A percentile compares a stretch with the other conserved stretches of the same genome.
These are phyloP conservation scores for Aspergillus tanneri DNA, from an alignment of 2,329 filamentous ascomycete species.

Conservation along the genomic window DNA sequence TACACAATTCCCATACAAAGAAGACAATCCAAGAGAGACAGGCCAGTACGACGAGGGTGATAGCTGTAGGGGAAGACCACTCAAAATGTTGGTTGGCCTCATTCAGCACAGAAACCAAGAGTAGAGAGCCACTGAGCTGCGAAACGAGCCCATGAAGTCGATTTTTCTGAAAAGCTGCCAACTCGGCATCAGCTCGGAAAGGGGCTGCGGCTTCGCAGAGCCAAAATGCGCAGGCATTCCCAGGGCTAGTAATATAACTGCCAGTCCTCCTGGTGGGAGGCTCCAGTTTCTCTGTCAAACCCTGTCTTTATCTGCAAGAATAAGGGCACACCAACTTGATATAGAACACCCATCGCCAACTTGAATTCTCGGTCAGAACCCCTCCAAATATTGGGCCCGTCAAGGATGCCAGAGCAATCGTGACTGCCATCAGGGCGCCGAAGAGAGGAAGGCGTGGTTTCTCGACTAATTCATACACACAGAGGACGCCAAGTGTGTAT, in stretches of 20 bases:
- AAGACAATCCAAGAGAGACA: constrained; percentile 1
- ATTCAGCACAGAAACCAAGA: constrained; percentile 2
- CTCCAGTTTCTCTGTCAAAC: background rate
- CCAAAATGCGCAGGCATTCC: constrained; percentile 2
- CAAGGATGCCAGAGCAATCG: constrained; percentile 1
- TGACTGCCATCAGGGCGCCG: background rate
- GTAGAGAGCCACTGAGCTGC: background rate
- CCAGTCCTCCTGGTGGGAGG: background rate
- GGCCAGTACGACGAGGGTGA: background rate
- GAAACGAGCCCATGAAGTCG: background rate
- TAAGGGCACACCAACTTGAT: constrained; percentile 16
- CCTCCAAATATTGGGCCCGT: constrained; percentile 6
- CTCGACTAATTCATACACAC: background rate
- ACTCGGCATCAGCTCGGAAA: constrained; percentile 3
- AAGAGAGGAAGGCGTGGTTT: background rate
- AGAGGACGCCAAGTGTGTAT: constrained; percentile 4
- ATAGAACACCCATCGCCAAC: constrained; percentile 33
- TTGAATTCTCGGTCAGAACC: constrained; percentile 6
- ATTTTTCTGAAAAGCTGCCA: background rate
- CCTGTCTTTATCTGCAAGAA: background rate
- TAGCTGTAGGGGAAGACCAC: constrained; percentile 1
- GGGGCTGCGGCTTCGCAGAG: background rate
- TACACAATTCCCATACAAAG: constrained; percentile 7
- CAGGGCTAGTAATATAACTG: background rate
- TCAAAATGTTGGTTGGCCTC: background rate